Percentiles rank a stretch among this genome's conserved stretches.
These are phyloP conservation scores for Jimgerdemannia flammicorona DNA, from an alignment of 192 early-diverging fungal species.

Conservation along the genomic window DNA sequence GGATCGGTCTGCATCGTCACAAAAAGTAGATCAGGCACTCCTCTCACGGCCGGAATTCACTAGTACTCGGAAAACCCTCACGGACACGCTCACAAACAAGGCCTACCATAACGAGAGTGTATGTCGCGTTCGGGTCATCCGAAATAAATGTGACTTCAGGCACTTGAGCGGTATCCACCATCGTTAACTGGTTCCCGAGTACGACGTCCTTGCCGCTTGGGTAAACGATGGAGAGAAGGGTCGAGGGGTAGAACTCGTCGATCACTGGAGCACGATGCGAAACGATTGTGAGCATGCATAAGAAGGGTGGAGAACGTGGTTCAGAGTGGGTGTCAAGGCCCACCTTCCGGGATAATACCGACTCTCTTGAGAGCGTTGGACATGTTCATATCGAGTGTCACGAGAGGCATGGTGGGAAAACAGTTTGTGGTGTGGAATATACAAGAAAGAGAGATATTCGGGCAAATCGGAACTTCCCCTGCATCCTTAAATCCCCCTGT, in stretches of 20 bases:
- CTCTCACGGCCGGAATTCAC: background rate
- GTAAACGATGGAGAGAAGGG: conserved; percentile 20
- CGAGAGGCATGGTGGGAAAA: conserved; percentile 36
- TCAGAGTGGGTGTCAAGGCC: background rate
- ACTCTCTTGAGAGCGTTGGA: conserved; percentile 26
- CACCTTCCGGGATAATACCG: conserved; percentile 43
- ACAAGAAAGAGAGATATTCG: no score
- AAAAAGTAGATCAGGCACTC: background rate
- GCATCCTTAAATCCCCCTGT: no score
- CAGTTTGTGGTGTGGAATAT: background rate
- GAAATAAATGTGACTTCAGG: conserved; percentile 21
- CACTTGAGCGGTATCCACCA: conserved; percentile 8
- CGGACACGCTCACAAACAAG: background rate
- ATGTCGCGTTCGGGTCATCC: conserved; percentile 11
- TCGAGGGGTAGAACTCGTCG: conserved; percentile 9
- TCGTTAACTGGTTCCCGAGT: conserved; percentile 16
- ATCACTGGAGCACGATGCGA: conserved; percentile 22
- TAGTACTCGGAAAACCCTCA: no score
- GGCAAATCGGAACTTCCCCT: no score
- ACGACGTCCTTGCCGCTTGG: conserved; percentile 23
- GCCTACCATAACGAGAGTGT: conserved; percentile 24
- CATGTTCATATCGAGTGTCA: conserved; percentile 37
- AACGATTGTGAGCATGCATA: conserved; percentile 14
- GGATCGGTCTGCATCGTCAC: conserved; percentile 42
- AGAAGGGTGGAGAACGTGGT: background rate